These are phyloP conservation scores for Starmerella khaoyaiensis DNA, from an alignment of 805 yeast species.

Conservation along the genomic window DNA sequence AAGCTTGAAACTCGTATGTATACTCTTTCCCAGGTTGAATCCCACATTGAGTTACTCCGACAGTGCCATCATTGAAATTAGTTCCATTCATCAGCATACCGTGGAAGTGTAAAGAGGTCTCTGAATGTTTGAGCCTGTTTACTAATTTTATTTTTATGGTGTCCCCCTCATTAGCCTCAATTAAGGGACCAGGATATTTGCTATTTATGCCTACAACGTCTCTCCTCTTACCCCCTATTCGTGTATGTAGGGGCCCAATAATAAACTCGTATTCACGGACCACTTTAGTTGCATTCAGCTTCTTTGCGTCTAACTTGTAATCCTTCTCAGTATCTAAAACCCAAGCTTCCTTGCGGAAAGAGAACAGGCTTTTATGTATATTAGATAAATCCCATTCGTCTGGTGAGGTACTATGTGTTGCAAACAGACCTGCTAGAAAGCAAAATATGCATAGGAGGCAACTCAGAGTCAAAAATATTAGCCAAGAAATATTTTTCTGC, in stretches of 20 bases:
- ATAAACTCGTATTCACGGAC: constrained; percentile 9
- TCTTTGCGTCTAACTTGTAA: constrained; percentile 15
- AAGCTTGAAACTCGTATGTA: constrained; percentile 32
- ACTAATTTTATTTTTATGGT: constrained; percentile 28
- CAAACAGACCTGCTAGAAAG: no score
- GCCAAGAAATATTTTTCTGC: no score
- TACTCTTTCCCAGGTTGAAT: constrained; percentile 34
- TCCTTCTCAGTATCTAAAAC: constrained; percentile 24
- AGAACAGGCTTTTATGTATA: no score
- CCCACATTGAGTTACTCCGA: constrained; percentile 40
- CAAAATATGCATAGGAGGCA: constrained; percentile 1
- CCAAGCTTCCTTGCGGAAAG: no score
- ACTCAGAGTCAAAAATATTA: constrained; percentile 1
- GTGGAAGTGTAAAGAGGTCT: constrained; percentile 41
- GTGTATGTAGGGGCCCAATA: constrained; percentile 4
- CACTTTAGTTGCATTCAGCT: background rate
- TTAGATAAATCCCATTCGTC: no score
- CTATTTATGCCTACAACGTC: constrained; percentile 33
- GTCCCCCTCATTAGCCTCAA: constrained; percentile 33
- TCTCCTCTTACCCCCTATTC: constrained; percentile 30
- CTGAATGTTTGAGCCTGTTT: constrained; percentile 28
- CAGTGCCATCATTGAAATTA: constrained; percentile 40
- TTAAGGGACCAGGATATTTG: constrained; percentile 39
- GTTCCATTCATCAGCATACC: constrained; percentile 38
- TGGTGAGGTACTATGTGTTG: no score